Conservation (phyloP, 129 eudicot genomes). For the Lactuca sativa region DNA sequence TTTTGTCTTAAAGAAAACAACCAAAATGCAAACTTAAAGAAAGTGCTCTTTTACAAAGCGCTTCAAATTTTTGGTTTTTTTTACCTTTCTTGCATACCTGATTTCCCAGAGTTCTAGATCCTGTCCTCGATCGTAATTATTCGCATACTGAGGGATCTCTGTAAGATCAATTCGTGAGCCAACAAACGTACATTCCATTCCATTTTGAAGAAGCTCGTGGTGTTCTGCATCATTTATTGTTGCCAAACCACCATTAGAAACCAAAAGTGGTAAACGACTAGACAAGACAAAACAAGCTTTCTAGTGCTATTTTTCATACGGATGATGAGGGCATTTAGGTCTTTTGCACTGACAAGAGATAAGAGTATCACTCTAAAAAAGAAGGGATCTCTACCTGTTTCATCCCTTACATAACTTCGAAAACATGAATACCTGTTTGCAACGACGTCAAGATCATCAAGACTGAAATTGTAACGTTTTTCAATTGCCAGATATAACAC, state of each 20-base stretch:
- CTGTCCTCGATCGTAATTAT: conserved; percentile 60
- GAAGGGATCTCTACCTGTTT: conserved; percentile 36
- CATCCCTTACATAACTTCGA: conserved; percentile 55
- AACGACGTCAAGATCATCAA: conserved; percentile 70
- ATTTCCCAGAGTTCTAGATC: conserved; percentile 91
- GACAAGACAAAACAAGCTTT: not conserved
- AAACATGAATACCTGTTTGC: conserved; percentile 96
- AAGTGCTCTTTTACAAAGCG: too few species aligned
- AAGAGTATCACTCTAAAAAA: not conserved
- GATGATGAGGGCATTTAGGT: not conserved
- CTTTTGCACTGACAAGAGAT: not conserved
- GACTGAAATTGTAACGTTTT: conserved; percentile 84
- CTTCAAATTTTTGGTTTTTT: not conserved
- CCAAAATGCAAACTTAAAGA: too few species aligned
- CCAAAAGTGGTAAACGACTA: too few species aligned
- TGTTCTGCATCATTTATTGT: conserved; percentile 35
- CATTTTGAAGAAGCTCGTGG: conserved; percentile 23
- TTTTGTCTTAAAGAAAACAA: too few species aligned
- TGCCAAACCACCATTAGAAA: conserved; percentile 4
- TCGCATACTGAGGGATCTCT: conserved; percentile 61
- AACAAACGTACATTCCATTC: conserved; percentile 37
- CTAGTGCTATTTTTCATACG: too few species aligned
- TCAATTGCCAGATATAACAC: conserved; percentile 85
- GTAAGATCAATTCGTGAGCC: conserved; percentile 61
- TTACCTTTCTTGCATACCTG: conserved; percentile 32